phyloP scores from a whole-genome alignment of 768 basidiomycete genomes.

The Kwoniella sp. region DNA sequence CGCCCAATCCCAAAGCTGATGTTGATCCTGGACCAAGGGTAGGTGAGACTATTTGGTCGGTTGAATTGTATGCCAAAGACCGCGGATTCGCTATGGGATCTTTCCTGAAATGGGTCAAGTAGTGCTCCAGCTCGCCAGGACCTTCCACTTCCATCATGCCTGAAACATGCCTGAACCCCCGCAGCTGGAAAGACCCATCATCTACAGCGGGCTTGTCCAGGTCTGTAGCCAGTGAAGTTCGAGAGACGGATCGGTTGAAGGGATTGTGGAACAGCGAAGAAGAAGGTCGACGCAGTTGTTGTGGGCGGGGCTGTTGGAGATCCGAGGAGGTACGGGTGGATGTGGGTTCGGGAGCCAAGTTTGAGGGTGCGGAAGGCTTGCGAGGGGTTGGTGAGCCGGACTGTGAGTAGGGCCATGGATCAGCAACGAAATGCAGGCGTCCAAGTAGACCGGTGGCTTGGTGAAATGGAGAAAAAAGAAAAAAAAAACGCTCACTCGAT shows the following conservation, averaged over 20 bases:
- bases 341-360: conserved; percentile 6
- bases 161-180: conserved; percentile 44
- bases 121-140: conserved; percentile 22
- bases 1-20: not conserved
- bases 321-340: not conserved
- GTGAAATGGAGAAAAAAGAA: too few relatives aligned
- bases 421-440: not conserved
- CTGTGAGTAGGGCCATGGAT: conserved; percentile 5
- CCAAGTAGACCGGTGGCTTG: too few relatives aligned
- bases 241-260: conserved; percentile 36
- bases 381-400: conserved; percentile 36
- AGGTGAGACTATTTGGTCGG: conserved; percentile 5
- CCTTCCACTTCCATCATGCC: conserved; percentile 38
- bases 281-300: conserved; percentile 34
- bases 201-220: conserved; percentile 22
- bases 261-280: conserved; percentile 40
- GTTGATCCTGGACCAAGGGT: not conserved
- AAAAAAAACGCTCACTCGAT: conserved; percentile 19
- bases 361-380: conserved; percentile 7
- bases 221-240: conserved; percentile 32
- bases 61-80: conserved; percentile 1
- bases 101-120: conserved; percentile 27
- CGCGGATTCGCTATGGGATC: not conserved
- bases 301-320: conserved; percentile 13
- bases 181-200: conserved; percentile 46